Percentiles rank a stretch among this genome's conserved stretches.
phyloP scores from a whole-genome alignment of 2,329 filamentous ascomycete genomes.

The Atkinsonella texensis region DNA sequence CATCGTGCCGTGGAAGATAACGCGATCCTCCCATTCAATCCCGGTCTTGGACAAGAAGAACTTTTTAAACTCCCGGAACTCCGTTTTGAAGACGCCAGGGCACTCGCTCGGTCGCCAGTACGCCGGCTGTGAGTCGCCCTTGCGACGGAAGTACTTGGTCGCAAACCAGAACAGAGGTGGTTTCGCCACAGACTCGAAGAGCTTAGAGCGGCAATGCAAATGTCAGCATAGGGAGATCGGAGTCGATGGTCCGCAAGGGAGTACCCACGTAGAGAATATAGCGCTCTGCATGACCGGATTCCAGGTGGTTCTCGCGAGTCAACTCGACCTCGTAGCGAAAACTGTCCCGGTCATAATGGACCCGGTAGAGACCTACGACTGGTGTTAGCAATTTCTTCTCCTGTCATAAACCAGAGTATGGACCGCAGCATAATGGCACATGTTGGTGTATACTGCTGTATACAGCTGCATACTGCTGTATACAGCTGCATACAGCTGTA shows the following conservation, averaged over 20 bases:
- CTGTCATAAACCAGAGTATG: slow-evolving; percentile 3
- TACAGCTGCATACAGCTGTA: too few species aligned
- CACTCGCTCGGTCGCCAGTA: slow-evolving; percentile 27
- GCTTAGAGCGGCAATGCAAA: slow-evolving; percentile 26
- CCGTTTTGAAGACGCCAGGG: slow-evolving; percentile 26
- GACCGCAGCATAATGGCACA: background rate
- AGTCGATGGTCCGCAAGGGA: too few species aligned
- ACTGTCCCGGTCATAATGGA: slow-evolving; percentile 49
- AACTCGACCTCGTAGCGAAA: slow-evolving; percentile 55
- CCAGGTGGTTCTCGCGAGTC: slow-evolving; percentile 30
- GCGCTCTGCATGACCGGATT: background rate
- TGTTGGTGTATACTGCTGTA: background rate
- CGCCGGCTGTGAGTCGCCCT: slow-evolving; percentile 21
- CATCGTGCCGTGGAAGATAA: slow-evolving; percentile 22
- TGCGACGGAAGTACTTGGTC: slow-evolving; percentile 35
- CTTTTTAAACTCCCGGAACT: slow-evolving; percentile 37
- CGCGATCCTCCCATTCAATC: slow-evolving; percentile 45
- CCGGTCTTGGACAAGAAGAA: slow-evolving; percentile 49
- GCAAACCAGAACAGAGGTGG: slow-evolving; percentile 51
- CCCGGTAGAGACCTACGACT: slow-evolving; percentile 42
- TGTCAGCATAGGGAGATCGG: too few species aligned
- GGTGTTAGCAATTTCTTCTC: slow-evolving; percentile 5
- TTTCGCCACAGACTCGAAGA: slow-evolving; percentile 52
- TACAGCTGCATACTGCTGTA: background rate
- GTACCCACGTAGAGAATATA: slow-evolving; percentile 40